These are phyloP conservation scores for Ophiostoma sp. DNA, from an alignment of 2,329 filamentous ascomycete genomes.

Conservation along the genomic window DNA sequence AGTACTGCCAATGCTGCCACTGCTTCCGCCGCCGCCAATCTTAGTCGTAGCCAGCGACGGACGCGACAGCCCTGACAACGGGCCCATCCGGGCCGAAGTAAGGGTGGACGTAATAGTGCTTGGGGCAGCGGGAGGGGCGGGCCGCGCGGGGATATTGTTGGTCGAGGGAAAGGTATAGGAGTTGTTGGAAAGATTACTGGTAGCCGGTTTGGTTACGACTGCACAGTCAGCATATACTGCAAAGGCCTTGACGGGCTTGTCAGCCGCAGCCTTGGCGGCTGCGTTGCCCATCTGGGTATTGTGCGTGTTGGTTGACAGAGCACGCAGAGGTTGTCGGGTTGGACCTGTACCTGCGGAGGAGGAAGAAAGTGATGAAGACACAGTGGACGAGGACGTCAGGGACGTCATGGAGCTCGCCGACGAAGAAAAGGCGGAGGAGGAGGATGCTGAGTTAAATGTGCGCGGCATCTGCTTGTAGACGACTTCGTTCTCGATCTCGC, in stretches of 20 bases:
- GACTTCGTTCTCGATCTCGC: constrained; percentile 92
- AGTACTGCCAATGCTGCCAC: neutral
- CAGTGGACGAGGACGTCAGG: constrained; percentile 69
- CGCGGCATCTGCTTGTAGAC: constrained; percentile 72
- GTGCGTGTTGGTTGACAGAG: constrained; percentile 63
- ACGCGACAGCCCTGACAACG: constrained; percentile 18
- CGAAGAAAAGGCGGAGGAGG: neutral
- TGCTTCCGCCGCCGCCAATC: constrained; percentile 20
- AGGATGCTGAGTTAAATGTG: constrained; percentile 11
- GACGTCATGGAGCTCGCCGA: constrained; percentile 32
- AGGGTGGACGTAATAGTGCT: constrained; percentile 27
- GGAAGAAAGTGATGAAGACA: constrained; percentile 39
- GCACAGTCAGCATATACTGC: constrained; percentile 74
- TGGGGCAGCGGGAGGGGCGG: constrained; percentile 35
- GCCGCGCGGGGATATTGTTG: neutral
- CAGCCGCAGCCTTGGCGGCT: constrained; percentile 37
- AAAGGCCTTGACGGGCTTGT: constrained; percentile 76
- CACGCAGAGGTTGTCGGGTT: constrained; percentile 70
- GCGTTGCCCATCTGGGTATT: constrained; percentile 62
- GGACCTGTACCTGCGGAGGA: constrained; percentile 36
- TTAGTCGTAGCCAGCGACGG: constrained; percentile 16
- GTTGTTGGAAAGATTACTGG: constrained; percentile 13
- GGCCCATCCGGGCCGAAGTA: constrained; percentile 20
- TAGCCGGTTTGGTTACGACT: constrained; percentile 15
- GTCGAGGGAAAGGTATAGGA: neutral